Evolutionary conservation across 177 flowering plant genomes (phyloP).

Genomic region (Vitis hybrid): DNA sequence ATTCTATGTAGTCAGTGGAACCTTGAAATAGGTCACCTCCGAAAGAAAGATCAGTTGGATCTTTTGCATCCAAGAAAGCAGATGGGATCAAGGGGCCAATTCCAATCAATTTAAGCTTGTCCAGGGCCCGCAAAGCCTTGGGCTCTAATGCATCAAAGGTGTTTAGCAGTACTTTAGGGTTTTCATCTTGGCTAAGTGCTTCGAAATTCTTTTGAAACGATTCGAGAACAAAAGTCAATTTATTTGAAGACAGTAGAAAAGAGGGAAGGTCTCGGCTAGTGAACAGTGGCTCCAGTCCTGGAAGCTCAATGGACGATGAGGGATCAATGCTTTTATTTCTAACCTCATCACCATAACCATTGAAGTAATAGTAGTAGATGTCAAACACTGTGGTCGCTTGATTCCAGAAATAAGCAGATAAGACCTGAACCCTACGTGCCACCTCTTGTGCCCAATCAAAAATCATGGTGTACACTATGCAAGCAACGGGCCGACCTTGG

Average conservation of each 20-base stretch:
- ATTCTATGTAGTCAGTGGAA: slow-evolving; percentile 3
- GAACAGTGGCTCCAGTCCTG: slow-evolving; percentile 2
- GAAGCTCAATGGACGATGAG: background rate
- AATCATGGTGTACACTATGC: background rate
- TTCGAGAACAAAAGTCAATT: background rate
- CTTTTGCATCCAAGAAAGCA: slow-evolving; percentile 2
- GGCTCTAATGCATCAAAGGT: slow-evolving; percentile 16
- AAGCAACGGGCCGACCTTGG: background rate
- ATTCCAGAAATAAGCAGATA: slow-evolving; percentile 4
- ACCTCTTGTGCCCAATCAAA: slow-evolving; percentile 4
- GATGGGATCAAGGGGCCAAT: slow-evolving; percentile 14
- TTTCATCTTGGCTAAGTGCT: background rate
- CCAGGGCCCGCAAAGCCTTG: background rate
- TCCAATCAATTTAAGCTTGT: no score
- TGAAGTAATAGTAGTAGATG: slow-evolving; percentile 10
- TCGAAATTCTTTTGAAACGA: slow-evolving; percentile 9
- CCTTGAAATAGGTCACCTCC: slow-evolving; percentile 12
- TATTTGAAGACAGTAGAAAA: background rate
- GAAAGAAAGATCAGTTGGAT: slow-evolving; percentile 6
- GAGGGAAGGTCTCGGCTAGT: slow-evolving; percentile 3
- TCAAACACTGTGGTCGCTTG: slow-evolving; percentile 6
- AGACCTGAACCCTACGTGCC: slow-evolving; percentile 8
- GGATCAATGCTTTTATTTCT: background rate
- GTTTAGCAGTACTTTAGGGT: slow-evolving; percentile 12
- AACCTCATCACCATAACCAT: background rate